A percentile compares a stretch with the other conserved stretches of the same genome.
phyloP scores from a whole-genome alignment of 345 rosid species.

The Eutrema heterophyllum region DNA sequence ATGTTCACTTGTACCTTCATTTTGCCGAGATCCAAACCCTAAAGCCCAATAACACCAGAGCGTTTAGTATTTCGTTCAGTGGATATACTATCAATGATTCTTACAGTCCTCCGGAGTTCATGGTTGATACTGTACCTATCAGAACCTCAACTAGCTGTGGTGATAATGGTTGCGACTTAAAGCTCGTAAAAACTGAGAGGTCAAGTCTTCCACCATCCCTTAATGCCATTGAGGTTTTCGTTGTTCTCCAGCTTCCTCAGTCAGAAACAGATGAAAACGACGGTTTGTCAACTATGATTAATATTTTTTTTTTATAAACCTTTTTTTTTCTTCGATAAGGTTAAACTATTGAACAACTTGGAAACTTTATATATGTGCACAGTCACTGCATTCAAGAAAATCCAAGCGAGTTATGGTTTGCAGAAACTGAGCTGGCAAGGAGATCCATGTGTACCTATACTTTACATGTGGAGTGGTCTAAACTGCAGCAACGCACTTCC shows the following conservation, averaged over 20 bases:
- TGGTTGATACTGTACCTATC: background rate
- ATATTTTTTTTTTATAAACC: background rate
- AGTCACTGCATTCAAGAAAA: constrained; percentile 36
- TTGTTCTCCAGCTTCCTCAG: background rate
- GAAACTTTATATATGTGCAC: background rate
- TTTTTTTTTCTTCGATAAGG: background rate
- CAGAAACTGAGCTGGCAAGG: constrained; percentile 44
- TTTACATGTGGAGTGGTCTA: constrained; percentile 38
- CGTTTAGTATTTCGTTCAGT: background rate
- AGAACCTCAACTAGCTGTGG: background rate
- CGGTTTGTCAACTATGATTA: constrained; percentile 9
- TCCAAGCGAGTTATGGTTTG: constrained; percentile 33
- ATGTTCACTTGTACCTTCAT: constrained; percentile 29
- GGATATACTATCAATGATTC: background rate
- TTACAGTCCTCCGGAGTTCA: background rate
- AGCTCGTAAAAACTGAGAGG: background rate
- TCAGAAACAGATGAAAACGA: constrained; percentile 6
- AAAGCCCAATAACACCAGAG: background rate
- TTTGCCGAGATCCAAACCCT: constrained; percentile 20
- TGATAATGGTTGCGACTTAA: background rate
- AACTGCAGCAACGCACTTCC: constrained; percentile 25
- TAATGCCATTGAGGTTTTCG: constrained; percentile 13
- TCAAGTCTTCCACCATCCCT: constrained; percentile 20
- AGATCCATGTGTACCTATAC: constrained; percentile 45
- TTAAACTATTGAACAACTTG: background rate